Evolutionary conservation across 2,329 filamentous ascomycete genomes (phyloP).

Genomic region (Sporothrix globosa): DNA sequence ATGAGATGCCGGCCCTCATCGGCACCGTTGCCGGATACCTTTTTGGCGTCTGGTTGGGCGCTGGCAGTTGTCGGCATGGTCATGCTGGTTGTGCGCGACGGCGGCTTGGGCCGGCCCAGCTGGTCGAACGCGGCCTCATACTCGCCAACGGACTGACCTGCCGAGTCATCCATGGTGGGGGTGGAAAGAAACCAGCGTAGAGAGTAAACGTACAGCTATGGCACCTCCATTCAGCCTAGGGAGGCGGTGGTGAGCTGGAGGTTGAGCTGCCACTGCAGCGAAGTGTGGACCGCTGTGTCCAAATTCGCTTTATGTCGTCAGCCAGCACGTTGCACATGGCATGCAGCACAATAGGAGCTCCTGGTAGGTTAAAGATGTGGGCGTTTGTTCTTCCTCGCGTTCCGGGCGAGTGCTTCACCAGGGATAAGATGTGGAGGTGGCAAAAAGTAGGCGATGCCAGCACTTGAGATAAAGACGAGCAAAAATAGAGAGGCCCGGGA

Average conservation of each 20-base stretch:
- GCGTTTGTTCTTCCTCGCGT: neutral
- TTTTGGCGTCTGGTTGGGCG: neutral
- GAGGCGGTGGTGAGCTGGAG: neutral
- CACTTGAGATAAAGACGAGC: slow-evolving; percentile 17
- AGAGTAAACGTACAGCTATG: neutral
- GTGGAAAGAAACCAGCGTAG: neutral
- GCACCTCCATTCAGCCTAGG: neutral
- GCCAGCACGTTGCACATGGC: neutral
- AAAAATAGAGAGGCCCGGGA: slow-evolving; percentile 1
- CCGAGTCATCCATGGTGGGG: slow-evolving; percentile 23
- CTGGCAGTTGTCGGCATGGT: slow-evolving; percentile 1
- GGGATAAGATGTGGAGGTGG: neutral
- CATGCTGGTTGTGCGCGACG: slow-evolving; percentile 9
- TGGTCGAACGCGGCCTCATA: slow-evolving; percentile 12
- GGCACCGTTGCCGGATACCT: neutral
- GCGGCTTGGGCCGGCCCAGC: slow-evolving; percentile 1
- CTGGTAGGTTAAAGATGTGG: neutral
- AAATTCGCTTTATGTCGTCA: neutral
- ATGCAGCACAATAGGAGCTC: neutral
- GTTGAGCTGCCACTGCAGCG: neutral
- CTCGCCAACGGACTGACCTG: slow-evolving; percentile 11
- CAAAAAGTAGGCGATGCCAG: slow-evolving; percentile 1
- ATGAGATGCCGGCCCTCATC: neutral
- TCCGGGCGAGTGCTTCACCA: neutral
- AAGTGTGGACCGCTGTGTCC: neutral